phyloP scores from a whole-genome alignment of 2,329 filamentous ascomycete species.

The Rutstroemia sydowiana region DNA sequence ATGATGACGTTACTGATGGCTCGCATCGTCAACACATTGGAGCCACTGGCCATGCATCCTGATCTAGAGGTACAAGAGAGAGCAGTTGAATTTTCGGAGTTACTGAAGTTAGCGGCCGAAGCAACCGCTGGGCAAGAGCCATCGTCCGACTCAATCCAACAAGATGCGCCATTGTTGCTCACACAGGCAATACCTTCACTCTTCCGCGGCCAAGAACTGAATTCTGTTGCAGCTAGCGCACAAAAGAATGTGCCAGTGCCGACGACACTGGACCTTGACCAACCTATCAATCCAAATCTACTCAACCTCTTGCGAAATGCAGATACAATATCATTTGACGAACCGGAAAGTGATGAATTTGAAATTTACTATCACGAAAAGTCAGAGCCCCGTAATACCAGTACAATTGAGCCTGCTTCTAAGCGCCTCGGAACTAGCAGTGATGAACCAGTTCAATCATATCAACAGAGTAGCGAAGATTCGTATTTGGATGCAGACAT shows the following conservation, averaged over 20 bases:
- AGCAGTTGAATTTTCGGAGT: slow-evolving; percentile 83
- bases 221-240: slow-evolving; percentile 73
- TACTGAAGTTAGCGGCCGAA: slow-evolving; percentile 81
- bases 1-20: slow-evolving; percentile 71
- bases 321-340: slow-evolving; percentile 41
- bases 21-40: slow-evolving; percentile 73
- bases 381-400: slow-evolving; percentile 34
- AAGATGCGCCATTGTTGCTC: slow-evolving; percentile 73
- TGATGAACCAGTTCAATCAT: slow-evolving; percentile 44
- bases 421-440: slow-evolving; percentile 40
- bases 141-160: slow-evolving; percentile 43
- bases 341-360: slow-evolving; percentile 58
- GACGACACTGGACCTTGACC: slow-evolving; percentile 67
- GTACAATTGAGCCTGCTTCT: slow-evolving; percentile 49
- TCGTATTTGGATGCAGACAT: slow-evolving; percentile 67
- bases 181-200: slow-evolving; percentile 86
- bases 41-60: slow-evolving; percentile 72
- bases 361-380: slow-evolving; percentile 51
- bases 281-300: slow-evolving; percentile 72
- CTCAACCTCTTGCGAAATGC: slow-evolving; percentile 54
- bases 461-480: slow-evolving; percentile 54
- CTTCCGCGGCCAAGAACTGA: slow-evolving; percentile 80
- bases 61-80: slow-evolving; percentile 92
- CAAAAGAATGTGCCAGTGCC: slow-evolving; percentile 82
- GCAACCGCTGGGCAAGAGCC: slow-evolving; percentile 62